phyloP scores from a whole-genome alignment of 2,329 filamentous ascomycete genomes.

The Exophiala viscosa region DNA sequence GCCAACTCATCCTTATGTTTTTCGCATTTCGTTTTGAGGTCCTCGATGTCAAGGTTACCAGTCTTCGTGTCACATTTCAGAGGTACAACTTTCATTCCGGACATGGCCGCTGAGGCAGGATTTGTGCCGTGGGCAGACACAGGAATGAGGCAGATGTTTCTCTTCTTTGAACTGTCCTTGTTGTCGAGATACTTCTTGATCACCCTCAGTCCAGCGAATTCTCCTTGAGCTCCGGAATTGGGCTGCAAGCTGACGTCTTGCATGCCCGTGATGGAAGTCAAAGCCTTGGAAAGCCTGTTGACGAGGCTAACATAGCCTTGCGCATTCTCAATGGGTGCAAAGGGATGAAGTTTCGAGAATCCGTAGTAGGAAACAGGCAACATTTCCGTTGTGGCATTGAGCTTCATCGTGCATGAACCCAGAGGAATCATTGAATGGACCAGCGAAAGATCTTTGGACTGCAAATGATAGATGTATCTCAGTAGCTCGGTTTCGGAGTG shows the following conservation, averaged over 20 bases:
- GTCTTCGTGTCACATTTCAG: constrained; percentile 85
- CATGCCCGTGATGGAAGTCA: constrained; percentile 83
- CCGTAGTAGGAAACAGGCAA: constrained; percentile 72
- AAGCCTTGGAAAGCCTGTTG: constrained; percentile 66
- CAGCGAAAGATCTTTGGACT: constrained; percentile 89
- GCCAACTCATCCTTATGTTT: constrained; percentile 81
- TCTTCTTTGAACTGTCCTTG: constrained; percentile 61
- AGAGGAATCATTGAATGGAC: constrained; percentile 97
- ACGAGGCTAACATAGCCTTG: constrained; percentile 69
- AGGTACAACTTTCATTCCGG: constrained; percentile 87
- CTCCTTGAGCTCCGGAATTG: constrained; percentile 93
- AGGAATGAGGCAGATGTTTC: constrained; percentile 90
- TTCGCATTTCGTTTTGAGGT: constrained; percentile 83
- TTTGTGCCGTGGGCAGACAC: constrained; percentile 96
- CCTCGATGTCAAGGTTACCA: constrained; percentile 82
- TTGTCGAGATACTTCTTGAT: constrained; percentile 81
- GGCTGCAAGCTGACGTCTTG: constrained; percentile 85
- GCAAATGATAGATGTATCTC: constrained; percentile 86
- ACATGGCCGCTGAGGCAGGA: constrained; percentile 91
- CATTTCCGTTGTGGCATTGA: constrained; percentile 94
- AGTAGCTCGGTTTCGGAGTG: constrained; percentile 94
- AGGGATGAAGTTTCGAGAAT: constrained; percentile 78
- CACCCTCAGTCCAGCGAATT: constrained; percentile 83
- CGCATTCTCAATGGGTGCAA: constrained; percentile 61
- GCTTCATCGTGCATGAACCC: constrained; percentile 97